Evolutionary conservation across 2,329 filamentous ascomycete species (phyloP).

Genomic region (Trichoderma sp.): DNA sequence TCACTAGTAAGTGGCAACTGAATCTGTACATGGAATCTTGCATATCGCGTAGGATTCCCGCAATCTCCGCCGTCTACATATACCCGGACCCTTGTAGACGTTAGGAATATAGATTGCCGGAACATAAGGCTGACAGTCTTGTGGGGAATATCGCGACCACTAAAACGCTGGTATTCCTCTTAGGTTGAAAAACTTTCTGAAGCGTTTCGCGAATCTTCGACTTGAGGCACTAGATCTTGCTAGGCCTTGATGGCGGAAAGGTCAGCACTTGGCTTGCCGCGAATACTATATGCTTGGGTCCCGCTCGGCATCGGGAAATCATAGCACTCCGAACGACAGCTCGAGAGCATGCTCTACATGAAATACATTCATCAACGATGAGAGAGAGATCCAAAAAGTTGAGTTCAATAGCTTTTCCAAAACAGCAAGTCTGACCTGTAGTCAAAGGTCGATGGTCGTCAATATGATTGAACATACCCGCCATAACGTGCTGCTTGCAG

Average conservation of each 20-base stretch:
- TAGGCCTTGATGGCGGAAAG: neutral
- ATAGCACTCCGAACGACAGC: neutral
- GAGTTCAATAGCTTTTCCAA: neutral
- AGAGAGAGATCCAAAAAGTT: no score
- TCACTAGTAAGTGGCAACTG: neutral
- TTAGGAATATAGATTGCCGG: neutral
- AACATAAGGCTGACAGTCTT: neutral
- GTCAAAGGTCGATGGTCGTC: neutral
- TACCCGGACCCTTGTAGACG: neutral
- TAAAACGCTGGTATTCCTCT: neutral
- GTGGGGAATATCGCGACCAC: neutral
- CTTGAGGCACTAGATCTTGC: neutral
- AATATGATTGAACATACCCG: neutral
- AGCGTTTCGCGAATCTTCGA: neutral
- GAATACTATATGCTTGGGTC: no score
- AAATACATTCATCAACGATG: neutral
- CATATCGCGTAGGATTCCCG: neutral
- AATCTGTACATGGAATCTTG: neutral
- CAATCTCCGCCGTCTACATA: neutral
- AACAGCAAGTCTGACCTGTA: neutral
- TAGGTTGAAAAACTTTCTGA: neutral
- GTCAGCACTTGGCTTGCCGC: neutral
- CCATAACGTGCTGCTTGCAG: neutral
- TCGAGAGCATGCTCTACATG: neutral
- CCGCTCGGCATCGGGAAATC: neutral